Evolutionary conservation across 2,329 filamentous ascomycete species (phyloP).

Genomic region (Cadophora sp.): DNA sequence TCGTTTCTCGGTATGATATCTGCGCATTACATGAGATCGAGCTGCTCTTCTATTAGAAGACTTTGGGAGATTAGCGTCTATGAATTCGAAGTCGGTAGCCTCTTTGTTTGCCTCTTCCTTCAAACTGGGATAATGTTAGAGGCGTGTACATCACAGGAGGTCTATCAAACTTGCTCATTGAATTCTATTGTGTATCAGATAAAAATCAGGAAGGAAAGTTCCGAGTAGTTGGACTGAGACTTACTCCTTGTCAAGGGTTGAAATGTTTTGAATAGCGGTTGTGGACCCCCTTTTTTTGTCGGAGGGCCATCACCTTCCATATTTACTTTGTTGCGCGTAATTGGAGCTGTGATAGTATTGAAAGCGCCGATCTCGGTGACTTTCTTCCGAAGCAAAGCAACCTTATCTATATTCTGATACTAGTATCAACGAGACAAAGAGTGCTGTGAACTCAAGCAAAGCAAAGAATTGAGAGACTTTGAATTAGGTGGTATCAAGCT

Average conservation of each 20-base stretch:
- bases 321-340: not conserved
- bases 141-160: not conserved
- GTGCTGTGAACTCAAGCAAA: not conserved
- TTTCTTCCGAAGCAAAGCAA: not conserved
- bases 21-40: constrained; percentile 22
- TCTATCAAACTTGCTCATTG: constrained; percentile 3
- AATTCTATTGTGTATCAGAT: constrained; percentile 13
- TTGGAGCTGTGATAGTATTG: not conserved
- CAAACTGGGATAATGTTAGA: not conserved
- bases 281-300: not conserved
- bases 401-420: not conserved
- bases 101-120: not conserved
- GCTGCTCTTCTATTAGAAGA: constrained; percentile 12
- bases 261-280: constrained; percentile 20
- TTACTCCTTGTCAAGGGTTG: constrained; percentile 18
- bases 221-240: not conserved
- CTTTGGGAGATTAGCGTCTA: not conserved
- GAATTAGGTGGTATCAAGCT: not conserved
- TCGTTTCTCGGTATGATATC: constrained; percentile 15
- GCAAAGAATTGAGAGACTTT: not conserved
- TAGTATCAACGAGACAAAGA: not conserved
- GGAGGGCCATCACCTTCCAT: not conserved
- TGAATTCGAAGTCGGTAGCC: constrained; percentile 17
- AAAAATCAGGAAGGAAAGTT: not conserved
- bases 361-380: not conserved